Conservation (phyloP, 108 stramenopile genomes). For the Nannochloropsis salina region DNA sequence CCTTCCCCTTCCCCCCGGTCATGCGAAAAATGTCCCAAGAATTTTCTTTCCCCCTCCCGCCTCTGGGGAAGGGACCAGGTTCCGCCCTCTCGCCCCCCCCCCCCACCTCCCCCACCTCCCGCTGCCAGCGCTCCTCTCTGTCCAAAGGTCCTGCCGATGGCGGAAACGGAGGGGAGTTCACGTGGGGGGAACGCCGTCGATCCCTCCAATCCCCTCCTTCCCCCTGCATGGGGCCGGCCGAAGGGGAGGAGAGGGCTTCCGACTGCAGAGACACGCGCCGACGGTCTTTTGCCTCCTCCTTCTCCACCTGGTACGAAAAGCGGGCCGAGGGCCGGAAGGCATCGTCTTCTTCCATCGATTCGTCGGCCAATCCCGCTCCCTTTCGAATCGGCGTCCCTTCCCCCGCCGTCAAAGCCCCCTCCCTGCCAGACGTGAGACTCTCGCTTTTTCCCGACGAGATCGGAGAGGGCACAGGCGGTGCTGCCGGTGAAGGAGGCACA, state of each 20-base stretch:
- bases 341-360: background rate
- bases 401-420: background rate
- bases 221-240: background rate
- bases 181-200: background rate
- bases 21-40: background rate
- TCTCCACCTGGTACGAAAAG: background rate
- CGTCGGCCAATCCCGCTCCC: background rate
- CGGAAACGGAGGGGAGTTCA: background rate
- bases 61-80: background rate
- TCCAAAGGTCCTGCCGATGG: background rate
- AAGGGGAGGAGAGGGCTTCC: no score
- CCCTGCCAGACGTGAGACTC: background rate
- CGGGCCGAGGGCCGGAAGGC: background rate
- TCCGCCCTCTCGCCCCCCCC: background rate
- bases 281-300: background rate
- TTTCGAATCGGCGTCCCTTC: background rate
- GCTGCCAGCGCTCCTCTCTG: background rate
- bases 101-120: background rate
- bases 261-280: background rate
- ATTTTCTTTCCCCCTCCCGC: background rate
- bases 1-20: background rate
- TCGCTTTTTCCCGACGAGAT: background rate
- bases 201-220: slow-evolving; percentile 13
- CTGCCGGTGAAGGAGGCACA: background rate
- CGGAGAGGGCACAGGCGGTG: background rate